Conservation (phyloP, 2,329 filamentous ascomycete genomes). For the Alternaria alternata region DNA sequence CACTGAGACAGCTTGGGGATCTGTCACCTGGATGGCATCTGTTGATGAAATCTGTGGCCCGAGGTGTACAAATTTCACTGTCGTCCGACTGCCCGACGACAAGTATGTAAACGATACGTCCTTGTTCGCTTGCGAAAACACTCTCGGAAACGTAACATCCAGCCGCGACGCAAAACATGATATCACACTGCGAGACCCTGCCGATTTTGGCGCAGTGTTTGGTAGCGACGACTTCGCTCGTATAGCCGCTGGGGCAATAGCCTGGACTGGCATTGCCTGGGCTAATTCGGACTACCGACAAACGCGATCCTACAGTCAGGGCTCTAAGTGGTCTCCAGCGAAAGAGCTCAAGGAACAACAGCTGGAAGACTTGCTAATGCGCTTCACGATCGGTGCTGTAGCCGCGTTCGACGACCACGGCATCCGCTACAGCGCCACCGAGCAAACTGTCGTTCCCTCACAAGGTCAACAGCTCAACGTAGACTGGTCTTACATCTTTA, state of each 20-base stretch:
- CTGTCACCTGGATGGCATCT: conserved; percentile 38
- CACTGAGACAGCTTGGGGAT: conserved; percentile 26
- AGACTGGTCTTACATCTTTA: conserved; percentile 37
- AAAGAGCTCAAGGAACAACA: conserved; percentile 3
- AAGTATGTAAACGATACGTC: conserved; percentile 8
- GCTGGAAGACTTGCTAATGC: conserved; percentile 36
- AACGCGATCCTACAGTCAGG: conserved; percentile 29
- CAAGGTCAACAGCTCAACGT: conserved; percentile 42
- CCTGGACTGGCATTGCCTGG: conserved; percentile 40
- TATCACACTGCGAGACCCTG: no score
- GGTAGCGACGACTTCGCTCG: conserved; percentile 38
- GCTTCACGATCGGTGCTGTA: conserved; percentile 42
- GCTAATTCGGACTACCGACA: conserved; percentile 24
- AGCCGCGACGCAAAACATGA: no score
- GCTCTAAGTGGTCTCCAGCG: conserved; percentile 37
- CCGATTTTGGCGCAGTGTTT: no score
- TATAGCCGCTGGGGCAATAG: conserved; percentile 42
- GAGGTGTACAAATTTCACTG: conserved; percentile 47
- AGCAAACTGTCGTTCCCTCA: conserved; percentile 13
- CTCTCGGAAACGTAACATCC: no score
- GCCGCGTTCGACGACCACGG: conserved; percentile 48
- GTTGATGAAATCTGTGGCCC: conserved; percentile 31
- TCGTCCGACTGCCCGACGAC: conserved; percentile 30
- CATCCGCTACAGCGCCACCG: conserved; percentile 28
- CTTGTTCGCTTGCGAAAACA: no score